Base-by-base conservation (phyloP, 2,329 filamentous ascomycete species). In the Bipolaris cookei region DNA sequence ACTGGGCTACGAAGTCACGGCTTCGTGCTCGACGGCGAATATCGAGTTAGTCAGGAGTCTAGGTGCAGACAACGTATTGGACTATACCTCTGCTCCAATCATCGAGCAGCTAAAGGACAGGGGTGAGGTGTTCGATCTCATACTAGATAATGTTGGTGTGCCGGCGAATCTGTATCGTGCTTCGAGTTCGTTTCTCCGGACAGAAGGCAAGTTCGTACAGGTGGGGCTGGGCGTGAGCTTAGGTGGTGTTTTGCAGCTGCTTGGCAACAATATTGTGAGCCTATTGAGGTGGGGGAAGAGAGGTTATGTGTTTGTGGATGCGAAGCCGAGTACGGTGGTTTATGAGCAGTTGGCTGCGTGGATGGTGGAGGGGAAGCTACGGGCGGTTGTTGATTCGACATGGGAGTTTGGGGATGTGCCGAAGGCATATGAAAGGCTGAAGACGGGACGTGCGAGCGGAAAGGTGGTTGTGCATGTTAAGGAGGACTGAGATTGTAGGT, bases 31-130 rank as follows among this genome's bases (percentile, higher is more conserved):
- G 4, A 77, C 76, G 0, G 68, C 68, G 6, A 89, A 88, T 68
- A 77, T 80, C 0, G 79, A 82, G 42, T 68, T 88, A 3, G 85
- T 84, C 66, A 79, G 78, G 51, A 69, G 71, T 0, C 72, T 89
- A 1, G 86, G 87, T 1, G 86, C 86, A 14, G 84, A 88, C 64
- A 81, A 84, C 51, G 80, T 87, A 13, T 76, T 88, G 42, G 83
- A 88, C 63, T 88, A 88, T 64, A 80, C 78, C 8, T 69, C 70
- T 0, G 67, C 76, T 37, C 72, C 85, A 62, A 72, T 87, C 6
- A 66, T 80, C 4, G 74, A 76, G 30, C 69, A 67, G 5, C 67
- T 88, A 14, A 80, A 78, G 59, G 69, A 74, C 0, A 77, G 76
- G 25, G 81, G 81, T 0, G 71, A 71, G 11, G 73, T 80, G 3